A percentile compares a stretch with the other conserved stretches of the same genome.
Conservation (phyloP, 2,329 filamentous ascomycete species). For the Alternaria brassicae region DNA sequence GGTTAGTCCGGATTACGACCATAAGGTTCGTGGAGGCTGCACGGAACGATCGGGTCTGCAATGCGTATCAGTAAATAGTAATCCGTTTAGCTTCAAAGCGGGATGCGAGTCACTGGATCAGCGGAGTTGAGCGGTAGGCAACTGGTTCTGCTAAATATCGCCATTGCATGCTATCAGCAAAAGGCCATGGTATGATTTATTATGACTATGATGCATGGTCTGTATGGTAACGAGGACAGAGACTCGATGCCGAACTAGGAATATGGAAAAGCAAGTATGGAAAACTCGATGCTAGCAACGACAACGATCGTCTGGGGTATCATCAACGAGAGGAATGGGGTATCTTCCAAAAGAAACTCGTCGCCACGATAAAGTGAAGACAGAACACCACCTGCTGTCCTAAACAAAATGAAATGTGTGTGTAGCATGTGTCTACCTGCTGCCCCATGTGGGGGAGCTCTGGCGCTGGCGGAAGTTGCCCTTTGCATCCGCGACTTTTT, state of each 20-base stretch:
- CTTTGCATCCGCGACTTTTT: conserved; percentile 49
- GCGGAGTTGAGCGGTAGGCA: conserved; percentile 16
- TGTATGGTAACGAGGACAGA: not conserved
- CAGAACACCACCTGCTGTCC: conserved; percentile 15
- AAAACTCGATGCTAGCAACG: conserved; percentile 19
- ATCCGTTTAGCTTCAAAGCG: conserved; percentile 17
- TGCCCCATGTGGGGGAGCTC: conserved; percentile 49
- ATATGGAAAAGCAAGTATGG: conserved; percentile 3
- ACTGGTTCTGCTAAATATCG: conserved; percentile 15
- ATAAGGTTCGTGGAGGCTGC: conserved; percentile 2
- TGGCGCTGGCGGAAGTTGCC: conserved; percentile 50
- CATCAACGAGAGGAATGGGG: conserved; percentile 38
- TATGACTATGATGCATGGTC: conserved; percentile 1
- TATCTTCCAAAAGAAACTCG: conserved; percentile 34
- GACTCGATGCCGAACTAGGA: not conserved
- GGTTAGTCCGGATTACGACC: conserved; percentile 3
- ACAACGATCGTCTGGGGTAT: conserved; percentile 40
- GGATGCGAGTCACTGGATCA: conserved; percentile 15
- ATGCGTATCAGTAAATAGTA: conserved; percentile 11
- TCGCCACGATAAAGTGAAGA: conserved; percentile 14
- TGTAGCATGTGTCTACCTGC: conserved; percentile 31
- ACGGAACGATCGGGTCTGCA: conserved; percentile 15
- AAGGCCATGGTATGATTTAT: not conserved
- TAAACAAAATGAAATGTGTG: not conserved
- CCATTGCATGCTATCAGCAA: conserved; percentile 14